Evolutionary conservation across 169 alveolate species (phyloP).

Genomic region (Cryptosporidium tyzzeri): DNA sequence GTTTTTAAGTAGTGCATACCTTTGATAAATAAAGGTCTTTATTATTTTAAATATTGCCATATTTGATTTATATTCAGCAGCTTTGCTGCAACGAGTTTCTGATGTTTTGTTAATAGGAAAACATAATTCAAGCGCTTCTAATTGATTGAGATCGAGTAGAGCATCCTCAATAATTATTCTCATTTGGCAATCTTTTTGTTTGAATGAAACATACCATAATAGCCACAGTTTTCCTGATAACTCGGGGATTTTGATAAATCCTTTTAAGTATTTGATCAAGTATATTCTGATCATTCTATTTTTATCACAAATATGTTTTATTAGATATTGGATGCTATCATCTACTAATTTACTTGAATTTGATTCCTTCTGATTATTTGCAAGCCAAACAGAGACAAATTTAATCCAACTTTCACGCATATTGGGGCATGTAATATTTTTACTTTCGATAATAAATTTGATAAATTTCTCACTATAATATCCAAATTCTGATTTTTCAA

Average conservation of each 20-base stretch:
- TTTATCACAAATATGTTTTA: conserved; percentile 29
- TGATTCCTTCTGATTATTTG: background rate
- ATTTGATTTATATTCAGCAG: background rate
- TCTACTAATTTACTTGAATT: background rate
- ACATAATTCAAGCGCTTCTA: background rate
- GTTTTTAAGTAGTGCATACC: background rate
- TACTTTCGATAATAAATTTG: conserved; percentile 4
- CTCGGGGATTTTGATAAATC: conserved; percentile 5
- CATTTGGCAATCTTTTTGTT: conserved; percentile 20
- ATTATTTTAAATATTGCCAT: conserved; percentile 20
- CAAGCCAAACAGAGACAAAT: conserved; percentile 23
- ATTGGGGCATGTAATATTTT: conserved; percentile 25
- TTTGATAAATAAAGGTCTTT: conserved; percentile 25
- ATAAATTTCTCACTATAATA: background rate
- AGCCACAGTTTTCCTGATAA: conserved; percentile 23
- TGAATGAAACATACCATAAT: conserved; percentile 49
- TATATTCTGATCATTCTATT: conserved; percentile 37
- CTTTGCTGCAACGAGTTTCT: background rate
- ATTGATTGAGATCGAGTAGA: conserved; percentile 21
- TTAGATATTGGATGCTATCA: conserved; percentile 9
- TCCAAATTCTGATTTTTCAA: conserved; percentile 18
- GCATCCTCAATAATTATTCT: conserved; percentile 40
- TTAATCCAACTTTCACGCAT: conserved; percentile 8
- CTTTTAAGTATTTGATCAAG: conserved; percentile 7
- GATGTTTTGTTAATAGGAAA: background rate